Conservation (phyloP, 1,284 basidiomycete species). For the Pterulicium gracile region DNA sequence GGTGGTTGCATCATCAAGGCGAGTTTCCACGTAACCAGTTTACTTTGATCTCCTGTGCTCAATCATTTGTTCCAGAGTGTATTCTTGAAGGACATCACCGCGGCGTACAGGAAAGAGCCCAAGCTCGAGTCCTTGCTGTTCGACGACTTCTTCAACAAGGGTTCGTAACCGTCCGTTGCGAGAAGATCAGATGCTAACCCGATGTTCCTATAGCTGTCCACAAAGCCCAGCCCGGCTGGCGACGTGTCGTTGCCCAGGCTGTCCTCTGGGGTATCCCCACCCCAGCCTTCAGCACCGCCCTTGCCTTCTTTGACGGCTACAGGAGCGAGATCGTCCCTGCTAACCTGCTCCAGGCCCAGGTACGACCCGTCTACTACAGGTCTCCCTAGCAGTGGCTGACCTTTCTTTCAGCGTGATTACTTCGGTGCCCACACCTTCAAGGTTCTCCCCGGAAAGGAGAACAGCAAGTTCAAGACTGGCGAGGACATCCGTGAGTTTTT, state of each 20-base stretch:
- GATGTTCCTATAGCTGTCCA: conserved; percentile 54
- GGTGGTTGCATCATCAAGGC: conserved; percentile 99
- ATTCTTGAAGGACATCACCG: conserved; percentile 90
- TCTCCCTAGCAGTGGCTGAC: conserved; percentile 1
- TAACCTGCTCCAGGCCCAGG: conserved; percentile 91
- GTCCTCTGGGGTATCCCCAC: conserved; percentile 97
- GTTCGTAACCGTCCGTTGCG: conserved; percentile 20
- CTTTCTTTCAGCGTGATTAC: conserved; percentile 71
- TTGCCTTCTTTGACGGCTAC: conserved; percentile 99
- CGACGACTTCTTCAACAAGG: conserved; percentile 97
- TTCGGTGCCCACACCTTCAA: conserved; percentile 94
- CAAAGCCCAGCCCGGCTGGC: conserved; percentile 96
- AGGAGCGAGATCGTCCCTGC: conserved; percentile 86
- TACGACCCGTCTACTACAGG: conserved; percentile 16
- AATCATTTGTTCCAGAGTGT: conserved; percentile 45
- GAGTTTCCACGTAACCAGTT: conserved; percentile 5
- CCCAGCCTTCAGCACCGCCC: conserved; percentile 91
- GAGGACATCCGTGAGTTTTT: conserved; percentile 75
- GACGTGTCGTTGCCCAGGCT: conserved; percentile 93
- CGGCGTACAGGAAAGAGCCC: conserved; percentile 83
- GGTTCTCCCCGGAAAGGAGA: conserved; percentile 84
- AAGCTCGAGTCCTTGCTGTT: conserved; percentile 91
- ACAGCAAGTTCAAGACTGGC: conserved; percentile 66
- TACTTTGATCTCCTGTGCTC: conserved; percentile 6
- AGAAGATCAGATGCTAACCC: conserved; percentile 5